Conservation (phyloP, 2,329 filamentous ascomycete genomes). For the Alternaria infectoria region DNA sequence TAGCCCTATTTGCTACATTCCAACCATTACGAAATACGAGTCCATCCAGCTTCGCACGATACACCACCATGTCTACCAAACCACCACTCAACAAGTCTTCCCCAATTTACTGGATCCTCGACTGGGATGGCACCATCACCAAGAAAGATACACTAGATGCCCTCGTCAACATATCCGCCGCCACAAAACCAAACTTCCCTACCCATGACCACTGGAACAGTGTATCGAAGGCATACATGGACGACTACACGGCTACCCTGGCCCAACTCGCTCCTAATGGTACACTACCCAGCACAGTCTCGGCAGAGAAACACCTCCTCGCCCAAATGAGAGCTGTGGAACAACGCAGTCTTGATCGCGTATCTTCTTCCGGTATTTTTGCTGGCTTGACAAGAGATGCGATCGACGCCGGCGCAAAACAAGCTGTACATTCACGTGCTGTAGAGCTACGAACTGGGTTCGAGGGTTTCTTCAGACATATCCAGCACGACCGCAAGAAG, state of each 20-base stretch:
- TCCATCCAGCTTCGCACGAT: not conserved
- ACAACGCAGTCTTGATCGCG: conserved; percentile 49
- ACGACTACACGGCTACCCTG: conserved; percentile 49
- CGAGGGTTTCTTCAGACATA: conserved; percentile 36
- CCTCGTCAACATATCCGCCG: conserved; percentile 49
- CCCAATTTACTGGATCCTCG: conserved; percentile 50
- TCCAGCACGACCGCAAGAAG: conserved; percentile 6
- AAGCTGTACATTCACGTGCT: conserved; percentile 36
- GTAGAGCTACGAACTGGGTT: conserved; percentile 49
- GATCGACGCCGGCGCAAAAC: conserved; percentile 31
- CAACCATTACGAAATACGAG: not conserved
- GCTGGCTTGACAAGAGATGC: conserved; percentile 41
- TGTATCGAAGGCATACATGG: conserved; percentile 50
- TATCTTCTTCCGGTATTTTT: conserved; percentile 50
- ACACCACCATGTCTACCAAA: conserved; percentile 19
- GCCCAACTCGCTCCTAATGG: conserved; percentile 31
- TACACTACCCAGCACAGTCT: conserved; percentile 35
- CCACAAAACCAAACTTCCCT: conserved; percentile 28
- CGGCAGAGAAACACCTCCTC: conserved; percentile 49
- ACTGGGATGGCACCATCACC: conserved; percentile 58
- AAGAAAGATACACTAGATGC: conserved; percentile 53
- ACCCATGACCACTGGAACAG: conserved; percentile 43
- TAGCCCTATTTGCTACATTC: not conserved
- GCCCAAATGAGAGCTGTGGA: conserved; percentile 48
- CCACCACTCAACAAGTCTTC: not conserved